These are phyloP conservation scores for Neurospora discreta DNA, from an alignment of 495 filamentous ascomycete species.

Conservation along the genomic window DNA sequence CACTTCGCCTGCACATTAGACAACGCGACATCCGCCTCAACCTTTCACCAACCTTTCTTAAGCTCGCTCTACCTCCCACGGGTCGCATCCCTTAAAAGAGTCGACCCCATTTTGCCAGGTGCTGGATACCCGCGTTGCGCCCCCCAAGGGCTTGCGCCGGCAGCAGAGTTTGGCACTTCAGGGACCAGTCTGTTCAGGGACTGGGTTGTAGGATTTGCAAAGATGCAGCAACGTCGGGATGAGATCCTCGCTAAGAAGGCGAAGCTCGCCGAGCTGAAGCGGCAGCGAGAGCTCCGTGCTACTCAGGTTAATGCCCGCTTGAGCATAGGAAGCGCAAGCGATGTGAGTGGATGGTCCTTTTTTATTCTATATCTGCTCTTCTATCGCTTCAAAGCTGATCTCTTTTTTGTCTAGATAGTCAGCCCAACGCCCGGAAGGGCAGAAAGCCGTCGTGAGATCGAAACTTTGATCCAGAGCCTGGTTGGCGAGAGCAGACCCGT, in stretches of 20 bases:
- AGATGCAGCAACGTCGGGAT: constrained; percentile 77
- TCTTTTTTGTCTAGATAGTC: constrained; percentile 17
- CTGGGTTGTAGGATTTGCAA: constrained; percentile 30
- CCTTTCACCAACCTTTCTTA: not conserved
- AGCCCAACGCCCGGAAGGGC: constrained; percentile 53
- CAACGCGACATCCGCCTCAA: not conserved
- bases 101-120: not conserved
- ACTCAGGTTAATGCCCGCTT: constrained; percentile 58
- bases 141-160: not conserved
- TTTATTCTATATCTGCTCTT: constrained; percentile 14
- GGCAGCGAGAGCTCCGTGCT: constrained; percentile 71
- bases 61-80: not conserved
- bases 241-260: constrained; percentile 91
- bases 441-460: constrained; percentile 68
- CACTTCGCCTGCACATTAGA: not conserved
- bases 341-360: constrained; percentile 27
- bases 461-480: constrained; percentile 65
- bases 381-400: constrained; percentile 41
- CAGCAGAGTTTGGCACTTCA: not conserved
- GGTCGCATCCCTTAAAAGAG: not conserved
- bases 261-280: constrained; percentile 89
- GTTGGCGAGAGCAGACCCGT: constrained; percentile 66
- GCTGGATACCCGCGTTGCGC: not conserved
- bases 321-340: constrained; percentile 41
- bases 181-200: constrained; percentile 7